Percentiles rank a stretch among this genome's conserved stretches.
These are phyloP conservation scores for Hura crepitans DNA, from an alignment of 441 rosid species.

Conservation along the genomic window DNA sequence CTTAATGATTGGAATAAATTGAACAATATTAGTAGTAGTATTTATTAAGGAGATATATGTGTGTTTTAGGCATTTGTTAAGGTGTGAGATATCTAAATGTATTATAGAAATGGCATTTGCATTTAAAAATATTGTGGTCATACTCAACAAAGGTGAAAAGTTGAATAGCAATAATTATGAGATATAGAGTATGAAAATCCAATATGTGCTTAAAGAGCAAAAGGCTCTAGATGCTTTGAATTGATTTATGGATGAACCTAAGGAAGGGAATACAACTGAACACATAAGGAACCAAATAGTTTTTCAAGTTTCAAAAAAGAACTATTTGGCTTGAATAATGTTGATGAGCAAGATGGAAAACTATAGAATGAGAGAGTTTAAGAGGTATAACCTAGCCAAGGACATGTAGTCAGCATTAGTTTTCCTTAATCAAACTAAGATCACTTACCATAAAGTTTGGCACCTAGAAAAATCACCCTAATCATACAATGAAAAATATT, in stretches of 20 bases:
- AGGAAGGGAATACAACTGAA: not conserved
- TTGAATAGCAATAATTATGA: slow-evolving; percentile 7
- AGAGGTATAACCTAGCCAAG: not conserved
- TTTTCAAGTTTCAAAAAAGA: not conserved
- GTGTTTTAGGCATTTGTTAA: too few relatives aligned
- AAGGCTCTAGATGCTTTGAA: not conserved
- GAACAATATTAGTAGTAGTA: too few relatives aligned
- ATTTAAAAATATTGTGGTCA: not conserved
- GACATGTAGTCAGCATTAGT: not conserved
- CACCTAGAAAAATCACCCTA: not conserved
- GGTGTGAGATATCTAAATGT: too few relatives aligned
- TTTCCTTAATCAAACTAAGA: not conserved
- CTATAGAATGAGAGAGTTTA: not conserved
- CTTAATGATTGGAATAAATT: too few relatives aligned
- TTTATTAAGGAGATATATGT: too few relatives aligned
- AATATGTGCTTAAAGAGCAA: not conserved
- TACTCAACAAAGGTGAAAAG: not conserved
- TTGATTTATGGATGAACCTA: not conserved
- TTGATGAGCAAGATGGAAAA: not conserved
- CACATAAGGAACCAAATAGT: not conserved
- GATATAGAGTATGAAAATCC: not conserved
- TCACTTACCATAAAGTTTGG: not conserved
- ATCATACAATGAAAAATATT: not conserved
- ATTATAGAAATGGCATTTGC: not conserved
- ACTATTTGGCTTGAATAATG: not conserved